These are phyloP conservation scores for Mrakia gelida DNA, from an alignment of 768 basidiomycete genomes.

Conservation along the genomic window DNA sequence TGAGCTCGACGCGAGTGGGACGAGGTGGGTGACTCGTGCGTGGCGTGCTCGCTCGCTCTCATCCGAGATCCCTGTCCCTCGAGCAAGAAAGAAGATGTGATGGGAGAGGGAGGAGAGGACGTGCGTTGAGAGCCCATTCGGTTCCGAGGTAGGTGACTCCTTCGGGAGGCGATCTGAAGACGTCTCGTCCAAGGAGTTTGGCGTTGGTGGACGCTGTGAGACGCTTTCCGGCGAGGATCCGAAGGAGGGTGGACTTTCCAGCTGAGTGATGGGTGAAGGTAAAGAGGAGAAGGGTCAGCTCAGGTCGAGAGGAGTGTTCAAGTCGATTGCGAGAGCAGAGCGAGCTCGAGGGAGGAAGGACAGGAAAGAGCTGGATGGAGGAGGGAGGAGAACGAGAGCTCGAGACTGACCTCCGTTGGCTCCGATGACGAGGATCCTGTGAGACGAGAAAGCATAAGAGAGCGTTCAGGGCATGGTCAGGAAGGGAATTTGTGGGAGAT, in stretches of 20 bases:
- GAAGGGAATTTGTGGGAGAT: neutral
- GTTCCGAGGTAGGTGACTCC: conserved; percentile 87
- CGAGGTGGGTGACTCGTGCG: neutral
- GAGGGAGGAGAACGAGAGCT: neutral
- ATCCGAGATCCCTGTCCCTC: neutral
- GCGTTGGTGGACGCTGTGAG: conserved; percentile 64
- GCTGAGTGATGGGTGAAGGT: conserved; percentile 40
- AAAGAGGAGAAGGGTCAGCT: neutral
- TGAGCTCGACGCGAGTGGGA: neutral
- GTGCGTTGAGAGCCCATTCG: conserved; percentile 58
- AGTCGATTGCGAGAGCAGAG: neutral
- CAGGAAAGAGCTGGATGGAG: neutral
- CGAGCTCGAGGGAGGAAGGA: neutral
- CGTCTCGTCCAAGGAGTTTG: conserved; percentile 72
- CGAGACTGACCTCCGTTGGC: conserved; percentile 82
- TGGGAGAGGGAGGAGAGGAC: neutral
- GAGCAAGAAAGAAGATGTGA: neutral
- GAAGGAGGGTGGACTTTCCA: conserved; percentile 93
- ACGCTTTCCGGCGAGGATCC: conserved; percentile 87
- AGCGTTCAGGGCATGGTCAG: neutral
- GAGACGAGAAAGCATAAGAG: neutral
- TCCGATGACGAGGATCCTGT: conserved; percentile 63
- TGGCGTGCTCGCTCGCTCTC: neutral
- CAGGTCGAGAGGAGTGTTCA: neutral
- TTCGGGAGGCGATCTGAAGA: conserved; percentile 77